These are phyloP conservation scores for Epicoccum nigrum DNA, from an alignment of 2,329 filamentous ascomycete genomes.

Conservation along the genomic window DNA sequence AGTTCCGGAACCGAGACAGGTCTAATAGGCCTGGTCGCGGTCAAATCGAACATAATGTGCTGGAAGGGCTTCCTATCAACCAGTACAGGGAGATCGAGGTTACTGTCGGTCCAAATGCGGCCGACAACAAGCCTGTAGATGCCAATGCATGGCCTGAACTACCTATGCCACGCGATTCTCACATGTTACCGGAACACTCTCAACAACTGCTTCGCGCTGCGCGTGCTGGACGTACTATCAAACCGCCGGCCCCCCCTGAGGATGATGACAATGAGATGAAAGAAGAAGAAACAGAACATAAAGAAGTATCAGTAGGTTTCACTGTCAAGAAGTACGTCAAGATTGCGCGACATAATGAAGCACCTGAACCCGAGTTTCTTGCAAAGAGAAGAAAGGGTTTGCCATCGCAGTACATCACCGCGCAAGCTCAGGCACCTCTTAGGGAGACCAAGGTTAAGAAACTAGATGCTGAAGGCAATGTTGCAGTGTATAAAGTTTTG, in stretches of 20 bases:
- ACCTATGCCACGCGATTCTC: conserved; percentile 86
- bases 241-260: conserved; percentile 71
- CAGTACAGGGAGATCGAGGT: conserved; percentile 80
- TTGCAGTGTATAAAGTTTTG: conserved; percentile 83
- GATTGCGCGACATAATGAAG: conserved; percentile 62
- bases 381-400: conserved; percentile 67
- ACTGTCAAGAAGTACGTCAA: conserved; percentile 64
- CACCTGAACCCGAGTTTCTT: conserved; percentile 65
- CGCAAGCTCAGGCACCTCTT: conserved; percentile 53
- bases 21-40: conserved; percentile 63
- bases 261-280: conserved; percentile 64
- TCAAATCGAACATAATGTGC: conserved; percentile 69
- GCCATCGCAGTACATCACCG: conserved; percentile 51
- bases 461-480: conserved; percentile 76
- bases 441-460: conserved; percentile 81
- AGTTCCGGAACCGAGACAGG: conserved; percentile 64
- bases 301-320: conserved; percentile 58
- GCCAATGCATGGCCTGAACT: conserved; percentile 78
- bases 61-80: conserved; percentile 80
- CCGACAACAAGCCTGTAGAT: conserved; percentile 65
- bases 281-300: conserved; percentile 52
- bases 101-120: conserved; percentile 69
- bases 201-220: conserved; percentile 83
- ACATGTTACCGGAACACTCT: conserved; percentile 76
- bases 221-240: conserved; percentile 76